Base-by-base conservation (phyloP, 768 basidiomycete species). In the Baorangia bicolor region DNA sequence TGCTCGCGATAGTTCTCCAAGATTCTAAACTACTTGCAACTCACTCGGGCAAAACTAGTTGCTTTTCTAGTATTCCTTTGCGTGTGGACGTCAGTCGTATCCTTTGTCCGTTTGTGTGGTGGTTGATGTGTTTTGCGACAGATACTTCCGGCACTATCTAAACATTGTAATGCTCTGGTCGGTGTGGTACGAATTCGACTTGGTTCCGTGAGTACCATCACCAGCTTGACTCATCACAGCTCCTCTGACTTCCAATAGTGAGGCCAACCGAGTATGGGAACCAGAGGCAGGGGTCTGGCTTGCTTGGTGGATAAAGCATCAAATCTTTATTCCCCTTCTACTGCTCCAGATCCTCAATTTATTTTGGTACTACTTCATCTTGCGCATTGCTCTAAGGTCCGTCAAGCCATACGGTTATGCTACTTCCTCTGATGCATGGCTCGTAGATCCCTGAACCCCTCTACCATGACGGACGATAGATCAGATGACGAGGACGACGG, bases 81-180 rank as follows among this genome's bases (percentile, higher is more conserved):
- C 50, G 70, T 88, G 25, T 97, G 94, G 94, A 86, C 88, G 90
- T 94, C 64, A 71, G 90, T 82, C 18, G 21, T 35, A 0, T 18
- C 30, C 34, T 27, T 39, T 23, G 3, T 43, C 5, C 23, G 8
- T 37, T 9, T 30, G 23, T 14, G 1, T 27, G 2, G 7, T 46
- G 4, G 23, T 52, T 20, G 1, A 54, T 3, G 5, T 4, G 10
- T 51, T 51, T 51, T 16, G 39, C 3, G 5, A 14, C 65, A 96
- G 92, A 8, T 98, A 98, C 68, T 91, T 95, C 80, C 90, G 96
- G 4, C 94, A 95, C 69, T 97, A 88, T 67, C 76, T 95, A 39
- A 98, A 97, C 69, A 69, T 96, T 52, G 73, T 77, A 51, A 95
- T 98, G 21, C 80, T 98, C 16, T 89, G 84, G 80, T 96, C 94